Evolutionary conservation across 371 early-diverging fungal genomes (phyloP).

Genomic region (Mortierella sp.): DNA sequence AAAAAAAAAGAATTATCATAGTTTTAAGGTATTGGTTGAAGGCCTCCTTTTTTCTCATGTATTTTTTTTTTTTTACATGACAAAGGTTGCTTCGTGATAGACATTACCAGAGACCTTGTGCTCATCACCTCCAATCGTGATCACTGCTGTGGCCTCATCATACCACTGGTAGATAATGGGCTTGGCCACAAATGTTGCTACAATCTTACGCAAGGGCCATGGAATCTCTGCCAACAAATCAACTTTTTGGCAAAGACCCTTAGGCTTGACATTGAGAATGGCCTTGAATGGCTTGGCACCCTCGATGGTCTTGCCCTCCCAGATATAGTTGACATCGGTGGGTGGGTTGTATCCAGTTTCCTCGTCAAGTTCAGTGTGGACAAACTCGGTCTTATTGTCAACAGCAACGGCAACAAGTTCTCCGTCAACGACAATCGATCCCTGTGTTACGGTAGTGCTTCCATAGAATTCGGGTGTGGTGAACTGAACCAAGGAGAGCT

Average conservation of each 20-base stretch:
- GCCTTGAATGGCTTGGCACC: conserved; percentile 75
- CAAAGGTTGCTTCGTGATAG: conserved; percentile 57
- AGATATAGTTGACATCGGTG: conserved; percentile 72
- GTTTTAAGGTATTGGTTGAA: background rate
- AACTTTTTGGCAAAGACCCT: conserved; percentile 79
- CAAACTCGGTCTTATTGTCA: conserved; percentile 74
- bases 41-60: conserved; percentile 18
- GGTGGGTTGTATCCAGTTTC: conserved; percentile 90
- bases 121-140: conserved; percentile 77
- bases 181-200: conserved; percentile 93
- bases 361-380: conserved; percentile 62
- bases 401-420: conserved; percentile 80
- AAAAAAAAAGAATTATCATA: background rate
- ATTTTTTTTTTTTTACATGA: conserved; percentile 23
- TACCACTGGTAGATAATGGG: conserved; percentile 95
- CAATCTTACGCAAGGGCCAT: conserved; percentile 86
- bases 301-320: conserved; percentile 80
- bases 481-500: conserved; percentile 86
- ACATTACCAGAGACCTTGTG: conserved; percentile 56
- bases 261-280: conserved; percentile 68
- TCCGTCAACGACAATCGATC: conserved; percentile 76
- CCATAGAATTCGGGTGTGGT: conserved; percentile 84
- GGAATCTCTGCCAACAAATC: conserved; percentile 93
- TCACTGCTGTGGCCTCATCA: conserved; percentile 72
- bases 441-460: conserved; percentile 79